phyloP scores from a whole-genome alignment of 2,329 filamentous ascomycete genomes.

The Fusarium ramigenum region DNA sequence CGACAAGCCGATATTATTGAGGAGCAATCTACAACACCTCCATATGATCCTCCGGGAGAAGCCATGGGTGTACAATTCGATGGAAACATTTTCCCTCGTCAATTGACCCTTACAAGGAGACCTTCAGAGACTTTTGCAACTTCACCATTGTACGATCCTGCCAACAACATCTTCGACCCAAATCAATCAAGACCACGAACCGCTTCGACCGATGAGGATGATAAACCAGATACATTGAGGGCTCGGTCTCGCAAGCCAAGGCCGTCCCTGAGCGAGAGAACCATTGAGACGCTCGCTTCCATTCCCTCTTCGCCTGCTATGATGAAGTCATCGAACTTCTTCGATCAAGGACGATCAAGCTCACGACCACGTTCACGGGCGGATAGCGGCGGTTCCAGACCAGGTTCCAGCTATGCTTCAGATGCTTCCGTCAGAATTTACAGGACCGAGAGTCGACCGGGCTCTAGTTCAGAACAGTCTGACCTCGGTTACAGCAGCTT shows the following conservation, averaged over 20 bases:
- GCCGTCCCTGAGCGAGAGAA: conserved; percentile 81
- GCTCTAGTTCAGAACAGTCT: conserved; percentile 62
- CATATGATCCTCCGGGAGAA: conserved; percentile 38
- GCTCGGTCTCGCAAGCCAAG: conserved; percentile 45
- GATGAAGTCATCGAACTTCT: conserved; percentile 77
- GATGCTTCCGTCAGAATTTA: conserved; percentile 66
- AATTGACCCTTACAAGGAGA: conserved; percentile 46
- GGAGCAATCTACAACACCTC: conserved; percentile 40
- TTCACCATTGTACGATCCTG: conserved; percentile 38
- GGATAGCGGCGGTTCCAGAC: conserved; percentile 57
- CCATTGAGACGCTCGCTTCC: conserved; percentile 82
- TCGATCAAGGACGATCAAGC: conserved; percentile 67
- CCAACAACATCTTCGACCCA: conserved; percentile 29
- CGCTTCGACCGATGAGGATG: conserved; percentile 35
- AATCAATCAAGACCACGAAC: conserved; percentile 24
- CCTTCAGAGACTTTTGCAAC: conserved; percentile 42
- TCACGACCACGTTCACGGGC: conserved; percentile 62
- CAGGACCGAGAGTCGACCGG: conserved; percentile 62
- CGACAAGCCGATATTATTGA: conserved; percentile 33
- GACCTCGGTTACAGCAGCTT: conserved; percentile 51
- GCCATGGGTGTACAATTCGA: conserved; percentile 34
- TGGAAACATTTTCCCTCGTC: conserved; percentile 38
- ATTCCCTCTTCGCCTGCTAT: conserved; percentile 81
- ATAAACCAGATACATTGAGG: conserved; percentile 31
- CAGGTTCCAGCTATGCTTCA: conserved; percentile 69